These are phyloP conservation scores for Arthromyces matolae DNA, from an alignment of 768 basidiomycete genomes.

Conservation along the genomic window DNA sequence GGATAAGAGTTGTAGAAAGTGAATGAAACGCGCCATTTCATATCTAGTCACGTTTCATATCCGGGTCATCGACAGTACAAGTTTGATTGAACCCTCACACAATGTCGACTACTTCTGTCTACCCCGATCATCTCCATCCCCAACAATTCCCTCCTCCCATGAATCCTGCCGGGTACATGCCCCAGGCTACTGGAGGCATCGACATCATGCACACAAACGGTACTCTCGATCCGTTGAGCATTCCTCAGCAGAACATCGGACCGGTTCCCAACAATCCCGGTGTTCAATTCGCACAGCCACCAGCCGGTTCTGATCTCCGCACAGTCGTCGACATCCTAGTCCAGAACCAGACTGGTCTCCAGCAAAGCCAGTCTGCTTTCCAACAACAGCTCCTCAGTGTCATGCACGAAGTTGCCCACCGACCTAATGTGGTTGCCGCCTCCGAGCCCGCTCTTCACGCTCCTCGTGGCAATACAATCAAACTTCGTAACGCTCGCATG, in stretches of 20 bases:
- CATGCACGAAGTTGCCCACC: not conserved
- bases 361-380: no score
- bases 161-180: not conserved
- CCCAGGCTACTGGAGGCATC: not conserved
- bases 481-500: slow-evolving; percentile 9
- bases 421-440: not conserved
- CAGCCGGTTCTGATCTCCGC: not conserved
- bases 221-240: not conserved
- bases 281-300: not conserved
- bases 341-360: slow-evolving; percentile 1
- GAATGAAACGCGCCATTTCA: no score
- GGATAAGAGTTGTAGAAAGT: no score
- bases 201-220: not conserved
- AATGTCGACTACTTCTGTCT: not conserved
- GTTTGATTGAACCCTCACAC: no score
- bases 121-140: slow-evolving; percentile 1
- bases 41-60: no score
- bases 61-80: no score
- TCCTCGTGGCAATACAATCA: slow-evolving; percentile 4
- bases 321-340: not conserved
- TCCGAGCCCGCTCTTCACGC: not conserved
- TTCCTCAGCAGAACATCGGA: no score
- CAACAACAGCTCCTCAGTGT: no score
- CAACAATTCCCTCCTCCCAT: not conserved
- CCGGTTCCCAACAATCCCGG: no score